Conservation (phyloP, 179 eudicot genomes). For the Nepenthes alata region DNA sequence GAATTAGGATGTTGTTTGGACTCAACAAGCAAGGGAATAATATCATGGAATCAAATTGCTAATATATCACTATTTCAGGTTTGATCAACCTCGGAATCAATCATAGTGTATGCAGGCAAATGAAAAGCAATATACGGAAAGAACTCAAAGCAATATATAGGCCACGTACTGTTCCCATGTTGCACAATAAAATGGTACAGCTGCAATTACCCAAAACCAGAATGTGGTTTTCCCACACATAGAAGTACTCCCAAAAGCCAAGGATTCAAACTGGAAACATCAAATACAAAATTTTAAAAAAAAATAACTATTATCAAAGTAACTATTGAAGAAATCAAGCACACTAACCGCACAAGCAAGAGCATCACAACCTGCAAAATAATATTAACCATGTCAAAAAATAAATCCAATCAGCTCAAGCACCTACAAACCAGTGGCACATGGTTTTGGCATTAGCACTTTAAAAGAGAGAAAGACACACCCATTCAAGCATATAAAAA, state of each 20-base stretch:
- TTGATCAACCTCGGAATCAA: no score
- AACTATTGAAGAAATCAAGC: conserved; percentile 1
- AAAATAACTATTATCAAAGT: conserved; percentile 1
- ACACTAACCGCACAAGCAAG: conserved; percentile 90
- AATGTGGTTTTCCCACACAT: conserved; percentile 83
- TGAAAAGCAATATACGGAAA: not conserved
- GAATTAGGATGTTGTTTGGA: conserved; percentile 3
- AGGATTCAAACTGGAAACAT: conserved; percentile 57
- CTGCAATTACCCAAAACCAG: conserved; percentile 91
- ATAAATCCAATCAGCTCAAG: no score
- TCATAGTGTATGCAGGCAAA: not conserved
- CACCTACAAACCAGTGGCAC: not conserved
- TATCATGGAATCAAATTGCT: conserved; percentile 17
- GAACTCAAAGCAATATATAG: not conserved
- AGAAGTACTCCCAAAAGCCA: conserved; percentile 88
- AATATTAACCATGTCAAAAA: conserved; percentile 9
- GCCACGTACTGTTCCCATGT: conserved; percentile 92
- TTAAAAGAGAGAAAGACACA: not conserved
- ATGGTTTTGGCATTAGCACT: conserved; percentile 14
- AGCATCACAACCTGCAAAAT: conserved; percentile 92
- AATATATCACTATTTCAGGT: no score
- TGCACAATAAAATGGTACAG: conserved; percentile 84
- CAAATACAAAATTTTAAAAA: not conserved
- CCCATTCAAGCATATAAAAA: not conserved
- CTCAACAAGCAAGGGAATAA: conserved; percentile 89